phyloP scores from a whole-genome alignment of 345 rosid genomes.

The Streptanthus diversifolius region DNA sequence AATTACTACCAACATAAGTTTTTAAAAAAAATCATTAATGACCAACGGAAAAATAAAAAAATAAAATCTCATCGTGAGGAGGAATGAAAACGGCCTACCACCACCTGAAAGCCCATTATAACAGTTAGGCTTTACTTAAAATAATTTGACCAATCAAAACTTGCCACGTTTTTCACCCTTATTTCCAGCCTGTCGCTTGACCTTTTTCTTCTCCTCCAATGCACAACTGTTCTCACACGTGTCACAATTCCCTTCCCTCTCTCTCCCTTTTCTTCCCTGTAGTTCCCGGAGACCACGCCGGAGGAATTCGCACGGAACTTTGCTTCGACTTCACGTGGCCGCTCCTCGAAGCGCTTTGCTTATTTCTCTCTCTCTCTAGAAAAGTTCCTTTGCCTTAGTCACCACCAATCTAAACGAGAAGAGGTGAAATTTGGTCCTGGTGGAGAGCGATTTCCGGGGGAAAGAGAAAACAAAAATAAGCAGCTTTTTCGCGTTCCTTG shows the following conservation, averaged over 20 bases:
- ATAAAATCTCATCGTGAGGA: neutral
- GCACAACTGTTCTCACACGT: constrained; percentile 35
- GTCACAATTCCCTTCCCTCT: constrained; percentile 20
- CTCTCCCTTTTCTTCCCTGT: constrained; percentile 10
- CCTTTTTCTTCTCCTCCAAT: neutral
- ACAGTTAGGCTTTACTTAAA: neutral
- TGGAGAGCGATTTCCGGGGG: constrained; percentile 32
- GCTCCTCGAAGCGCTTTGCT: constrained; percentile 22
- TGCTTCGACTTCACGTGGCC: constrained; percentile 24
- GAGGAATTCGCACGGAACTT: constrained; percentile 28
- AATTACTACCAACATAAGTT: neutral
- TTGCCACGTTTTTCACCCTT: constrained; percentile 19
- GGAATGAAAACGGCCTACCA: constrained; percentile 26
- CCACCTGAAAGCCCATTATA: constrained; percentile 25
- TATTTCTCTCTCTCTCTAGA: neutral
- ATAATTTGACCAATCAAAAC: neutral
- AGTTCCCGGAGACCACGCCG: constrained; percentile 36
- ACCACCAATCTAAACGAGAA: constrained; percentile 24
- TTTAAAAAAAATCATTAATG: constrained; percentile 22
- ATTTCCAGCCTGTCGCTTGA: constrained; percentile 30
- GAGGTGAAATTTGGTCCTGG: constrained; percentile 5
- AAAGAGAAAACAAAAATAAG: neutral
- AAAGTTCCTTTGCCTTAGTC: neutral
- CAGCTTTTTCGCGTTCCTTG: constrained; percentile 17
- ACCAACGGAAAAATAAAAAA: neutral